These are phyloP conservation scores for Akanthomyces lecanii DNA, from an alignment of 2,329 filamentous ascomycete genomes.

Conservation along the genomic window DNA sequence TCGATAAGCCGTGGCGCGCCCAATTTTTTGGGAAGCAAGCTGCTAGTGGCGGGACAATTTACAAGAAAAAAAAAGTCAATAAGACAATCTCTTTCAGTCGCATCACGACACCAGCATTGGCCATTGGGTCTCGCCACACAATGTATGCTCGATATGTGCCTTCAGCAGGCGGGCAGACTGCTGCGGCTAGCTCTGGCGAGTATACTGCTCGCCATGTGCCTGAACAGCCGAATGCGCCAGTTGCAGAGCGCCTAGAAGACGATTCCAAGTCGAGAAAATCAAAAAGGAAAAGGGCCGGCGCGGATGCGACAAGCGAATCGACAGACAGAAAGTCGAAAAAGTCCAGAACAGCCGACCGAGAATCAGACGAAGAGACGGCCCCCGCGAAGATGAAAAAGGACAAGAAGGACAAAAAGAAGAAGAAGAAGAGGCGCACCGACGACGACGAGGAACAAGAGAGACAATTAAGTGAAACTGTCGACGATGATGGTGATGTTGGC, in stretches of 20 bases:
- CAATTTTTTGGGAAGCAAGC: conserved; percentile 32
- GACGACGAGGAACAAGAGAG: background rate
- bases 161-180: conserved; percentile 25
- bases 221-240: conserved; percentile 13
- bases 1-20: conserved; percentile 30
- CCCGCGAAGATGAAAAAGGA: conserved; percentile 29
- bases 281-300: conserved; percentile 36
- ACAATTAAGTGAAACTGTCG: background rate
- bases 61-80: background rate
- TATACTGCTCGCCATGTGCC: conserved; percentile 41
- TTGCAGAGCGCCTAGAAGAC: conserved; percentile 26
- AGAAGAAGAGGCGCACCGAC: conserved; percentile 4
- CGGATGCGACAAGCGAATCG: conserved; percentile 26
- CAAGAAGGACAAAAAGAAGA: conserved; percentile 18
- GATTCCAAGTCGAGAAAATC: conserved; percentile 24
- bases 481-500: conserved; percentile 1
- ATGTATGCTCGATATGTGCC: conserved; percentile 45
- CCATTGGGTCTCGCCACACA: conserved; percentile 21
- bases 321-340: conserved; percentile 25
- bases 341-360: conserved; percentile 23
- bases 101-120: background rate
- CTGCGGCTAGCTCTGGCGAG: conserved; percentile 1
- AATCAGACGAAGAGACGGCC: conserved; percentile 14
- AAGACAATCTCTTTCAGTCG: background rate
- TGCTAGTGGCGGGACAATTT: conserved; percentile 7